Base-by-base conservation (phyloP, 306 rosid species). In the Vigna reflexopilosa region DNA sequence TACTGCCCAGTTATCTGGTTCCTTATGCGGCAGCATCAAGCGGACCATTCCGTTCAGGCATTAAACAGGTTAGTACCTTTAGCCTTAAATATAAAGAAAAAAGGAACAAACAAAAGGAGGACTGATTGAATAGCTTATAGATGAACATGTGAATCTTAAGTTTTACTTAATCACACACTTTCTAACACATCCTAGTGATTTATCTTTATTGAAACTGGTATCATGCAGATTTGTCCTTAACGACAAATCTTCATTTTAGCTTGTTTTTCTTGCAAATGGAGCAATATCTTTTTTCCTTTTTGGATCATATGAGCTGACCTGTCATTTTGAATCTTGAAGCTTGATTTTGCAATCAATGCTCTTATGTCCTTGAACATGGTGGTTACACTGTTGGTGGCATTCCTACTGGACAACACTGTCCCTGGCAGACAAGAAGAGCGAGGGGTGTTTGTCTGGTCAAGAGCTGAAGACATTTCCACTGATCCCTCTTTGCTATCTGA, bases 311-410 rank as follows among this genome's bases (percentile, higher is more conserved):
- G 58, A 59, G 84, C 83, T 88, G 51, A 90, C 76, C 47, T 32
- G 57, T 34, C 16, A 34, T 82, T 69, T 68, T 80, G 67, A 11
- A 47, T 75, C 63, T 81, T 51, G 17, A 67, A 81, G 98, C 82
- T 95, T 81, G 98, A 95, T 83, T 95, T 92, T 78, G 91, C 92
- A 10, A 45, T 92, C 84, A 95, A 95, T 73, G 97, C 85, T 14
- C 87, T 92, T 44, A 64, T 95, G 96, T 95, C 97, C 32, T 42
- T 92, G 95, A 95, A 91, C 93, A 92, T 91, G 98, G 97, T 95
- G 80, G 96, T 95, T 73, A 95, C 98, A 11, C 28, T 95, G 59
- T 72, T 92, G 81, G 82, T 95, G 68, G 93, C 97, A 76, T 80
- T 92, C 73, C 56, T 92, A 42, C 87, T 92, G 45, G 97, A 92